A percentile compares a stretch with the other conserved stretches of the same genome.
Conservation (phyloP, 2,329 filamentous ascomycete species). For the Byssoonygena ceratinophila region DNA sequence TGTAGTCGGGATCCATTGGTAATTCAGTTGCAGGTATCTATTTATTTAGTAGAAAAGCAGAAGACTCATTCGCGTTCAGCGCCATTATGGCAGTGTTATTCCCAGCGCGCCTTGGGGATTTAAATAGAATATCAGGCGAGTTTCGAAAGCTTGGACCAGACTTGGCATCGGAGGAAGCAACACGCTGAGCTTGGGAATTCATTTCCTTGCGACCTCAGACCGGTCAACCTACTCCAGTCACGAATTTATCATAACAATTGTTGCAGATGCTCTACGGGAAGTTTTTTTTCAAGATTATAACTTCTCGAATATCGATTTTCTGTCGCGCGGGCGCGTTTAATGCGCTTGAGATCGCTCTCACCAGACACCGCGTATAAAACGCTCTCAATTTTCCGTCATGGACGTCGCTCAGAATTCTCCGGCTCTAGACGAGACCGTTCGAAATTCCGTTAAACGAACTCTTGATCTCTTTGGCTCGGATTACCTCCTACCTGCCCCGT, state of each 20-base stretch:
- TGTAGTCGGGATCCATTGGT: slow-evolving; percentile 34
- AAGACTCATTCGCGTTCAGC: neutral
- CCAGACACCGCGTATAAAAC: neutral
- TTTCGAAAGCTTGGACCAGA: neutral
- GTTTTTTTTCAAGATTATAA: too few species aligned
- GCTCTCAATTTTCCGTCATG: slow-evolving; percentile 2
- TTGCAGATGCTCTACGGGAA: too few species aligned
- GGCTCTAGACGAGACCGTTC: slow-evolving; percentile 29
- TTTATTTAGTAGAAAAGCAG: slow-evolving; percentile 16
- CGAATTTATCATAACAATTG: too few species aligned
- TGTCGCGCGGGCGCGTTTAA: neutral
- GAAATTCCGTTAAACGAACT: slow-evolving; percentile 37
- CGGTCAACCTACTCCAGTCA: too few species aligned
- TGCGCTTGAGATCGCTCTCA: neutral
- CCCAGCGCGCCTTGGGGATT: neutral
- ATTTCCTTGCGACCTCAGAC: neutral
- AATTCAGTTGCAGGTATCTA: neutral
- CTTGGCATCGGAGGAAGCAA: neutral
- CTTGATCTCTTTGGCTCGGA: slow-evolving; percentile 40
- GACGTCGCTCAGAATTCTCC: slow-evolving; percentile 12
- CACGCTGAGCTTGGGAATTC: neutral
- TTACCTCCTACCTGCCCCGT: slow-evolving; percentile 36
- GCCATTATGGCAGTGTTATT: neutral
- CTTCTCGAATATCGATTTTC: neutral
- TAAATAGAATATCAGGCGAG: neutral